Percentiles rank a stretch among this genome's conserved stretches.
phyloP scores from a whole-genome alignment of 2,329 filamentous ascomycete species.

The Paramyrothecium sp. region DNA sequence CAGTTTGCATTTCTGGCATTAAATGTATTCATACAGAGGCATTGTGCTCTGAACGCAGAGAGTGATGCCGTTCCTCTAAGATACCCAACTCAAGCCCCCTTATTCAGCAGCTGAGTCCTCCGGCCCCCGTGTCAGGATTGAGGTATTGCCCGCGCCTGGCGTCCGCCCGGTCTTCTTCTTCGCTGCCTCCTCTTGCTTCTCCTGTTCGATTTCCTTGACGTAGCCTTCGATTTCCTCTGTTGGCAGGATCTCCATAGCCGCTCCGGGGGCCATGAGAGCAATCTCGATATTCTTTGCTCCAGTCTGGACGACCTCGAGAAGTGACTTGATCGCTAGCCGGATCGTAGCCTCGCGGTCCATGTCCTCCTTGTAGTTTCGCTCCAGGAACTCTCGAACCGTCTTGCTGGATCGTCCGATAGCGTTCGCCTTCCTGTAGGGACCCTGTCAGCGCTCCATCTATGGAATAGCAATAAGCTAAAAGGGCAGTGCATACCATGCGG shows the following conservation, averaged over 20 bases:
- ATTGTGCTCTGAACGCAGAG: constrained; percentile 22
- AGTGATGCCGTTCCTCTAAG: constrained; percentile 23
- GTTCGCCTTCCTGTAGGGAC: constrained; percentile 82
- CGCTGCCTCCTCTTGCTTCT: constrained; percentile 98
- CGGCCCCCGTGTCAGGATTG: constrained; percentile 68
- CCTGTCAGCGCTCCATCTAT: constrained; percentile 7
- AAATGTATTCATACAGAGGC: constrained; percentile 36
- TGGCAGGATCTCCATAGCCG: constrained; percentile 88
- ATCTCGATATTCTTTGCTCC: constrained; percentile 99
- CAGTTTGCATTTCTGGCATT: constrained; percentile 22
- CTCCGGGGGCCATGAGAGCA: constrained; percentile 92
- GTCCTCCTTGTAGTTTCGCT: constrained; percentile 97
- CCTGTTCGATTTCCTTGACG: constrained; percentile 98
- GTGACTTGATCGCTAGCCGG: constrained; percentile 95
- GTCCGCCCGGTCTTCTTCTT: constrained; percentile 89
- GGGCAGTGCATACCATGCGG: constrained; percentile 94
- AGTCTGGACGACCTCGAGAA: constrained; percentile 96
- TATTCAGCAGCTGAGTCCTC: constrained; percentile 38
- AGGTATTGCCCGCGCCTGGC: constrained; percentile 66
- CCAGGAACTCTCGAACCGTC: constrained; percentile 97
- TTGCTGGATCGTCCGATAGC: constrained; percentile 98
- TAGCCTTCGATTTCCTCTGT: constrained; percentile 96
- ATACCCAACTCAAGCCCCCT: constrained; percentile 13
- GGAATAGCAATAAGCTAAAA: too few species aligned
- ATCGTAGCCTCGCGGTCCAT: constrained; percentile 97